Conservation (phyloP, 768 basidiomycete species). For the Tricholoma flavovirens region DNA sequence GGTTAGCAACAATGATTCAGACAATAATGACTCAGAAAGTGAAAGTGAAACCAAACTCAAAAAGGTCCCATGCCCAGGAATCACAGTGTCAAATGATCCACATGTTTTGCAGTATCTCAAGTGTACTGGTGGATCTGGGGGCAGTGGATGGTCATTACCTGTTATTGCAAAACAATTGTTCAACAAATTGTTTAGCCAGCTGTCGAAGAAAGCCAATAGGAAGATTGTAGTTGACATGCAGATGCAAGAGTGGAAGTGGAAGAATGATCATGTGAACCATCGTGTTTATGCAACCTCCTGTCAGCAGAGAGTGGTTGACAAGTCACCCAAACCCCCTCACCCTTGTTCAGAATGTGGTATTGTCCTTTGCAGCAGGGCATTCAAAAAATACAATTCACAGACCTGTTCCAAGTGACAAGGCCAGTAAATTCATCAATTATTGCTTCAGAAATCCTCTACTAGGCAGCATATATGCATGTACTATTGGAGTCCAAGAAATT, state of each 20-base stretch:
- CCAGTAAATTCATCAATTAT: neutral
- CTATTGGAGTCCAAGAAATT: neutral
- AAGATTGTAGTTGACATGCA: neutral
- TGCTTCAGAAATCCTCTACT: neutral
- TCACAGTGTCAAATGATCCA: neutral
- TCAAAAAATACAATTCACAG: neutral
- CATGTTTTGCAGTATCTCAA: neutral
- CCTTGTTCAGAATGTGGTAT: neutral
- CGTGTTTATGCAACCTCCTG: neutral
- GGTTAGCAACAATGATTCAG: no score
- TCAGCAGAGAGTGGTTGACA: neutral
- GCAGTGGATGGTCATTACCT: neutral
- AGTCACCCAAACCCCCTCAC: neutral
- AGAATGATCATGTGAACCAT: neutral
- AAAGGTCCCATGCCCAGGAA: neutral
- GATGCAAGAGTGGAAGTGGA: conserved; percentile 1
- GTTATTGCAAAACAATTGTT: neutral
- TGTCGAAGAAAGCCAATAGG: neutral
- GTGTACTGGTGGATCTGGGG: neutral
- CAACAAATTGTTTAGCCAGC: neutral
- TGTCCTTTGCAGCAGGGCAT: neutral
- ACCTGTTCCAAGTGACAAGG: neutral
- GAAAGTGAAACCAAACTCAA: neutral
- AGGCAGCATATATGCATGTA: neutral
- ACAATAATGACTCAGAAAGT: neutral